Conservation (phyloP, 768 basidiomycete species). For the Strobilomyces dryophilus region DNA sequence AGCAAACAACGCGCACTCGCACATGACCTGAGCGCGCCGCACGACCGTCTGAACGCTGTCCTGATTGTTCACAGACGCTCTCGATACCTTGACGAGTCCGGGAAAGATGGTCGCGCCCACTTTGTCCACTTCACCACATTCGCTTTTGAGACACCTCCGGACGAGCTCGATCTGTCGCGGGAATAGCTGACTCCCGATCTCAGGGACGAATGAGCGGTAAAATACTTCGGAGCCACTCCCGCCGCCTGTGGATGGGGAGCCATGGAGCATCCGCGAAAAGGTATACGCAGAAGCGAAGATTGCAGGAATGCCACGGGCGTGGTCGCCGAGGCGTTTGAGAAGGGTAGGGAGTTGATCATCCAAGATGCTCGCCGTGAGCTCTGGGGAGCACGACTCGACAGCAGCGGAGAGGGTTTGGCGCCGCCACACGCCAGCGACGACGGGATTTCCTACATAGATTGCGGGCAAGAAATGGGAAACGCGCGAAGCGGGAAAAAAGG, state of each 20-base stretch:
- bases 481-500: background rate
- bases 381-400: constrained; percentile 65
- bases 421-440: constrained; percentile 88
- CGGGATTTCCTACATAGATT: constrained; percentile 64
- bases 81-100: constrained; percentile 78
- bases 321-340: constrained; percentile 44
- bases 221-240: constrained; percentile 58
- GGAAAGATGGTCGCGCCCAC: constrained; percentile 88
- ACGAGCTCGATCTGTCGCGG: constrained; percentile 81
- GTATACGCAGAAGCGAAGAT: constrained; percentile 72
- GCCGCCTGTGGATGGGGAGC: constrained; percentile 46
- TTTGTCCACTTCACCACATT: constrained; percentile 64
- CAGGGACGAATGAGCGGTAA: constrained; percentile 84
- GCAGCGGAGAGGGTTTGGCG: constrained; percentile 5
- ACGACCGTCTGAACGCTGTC: constrained; percentile 70
- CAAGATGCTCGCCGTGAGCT: constrained; percentile 65
- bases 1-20: constrained; percentile 67
- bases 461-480: background rate
- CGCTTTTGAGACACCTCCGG: constrained; percentile 74
- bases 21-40: constrained; percentile 80
- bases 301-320: constrained; percentile 41
- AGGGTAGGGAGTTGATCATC: constrained; percentile 69
- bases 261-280: constrained; percentile 86
- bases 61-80: constrained; percentile 30
- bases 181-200: constrained; percentile 68